Base-by-base conservation (phyloP, 495 filamentous ascomycete genomes). In the Aspergillus carlsbadensis region DNA sequence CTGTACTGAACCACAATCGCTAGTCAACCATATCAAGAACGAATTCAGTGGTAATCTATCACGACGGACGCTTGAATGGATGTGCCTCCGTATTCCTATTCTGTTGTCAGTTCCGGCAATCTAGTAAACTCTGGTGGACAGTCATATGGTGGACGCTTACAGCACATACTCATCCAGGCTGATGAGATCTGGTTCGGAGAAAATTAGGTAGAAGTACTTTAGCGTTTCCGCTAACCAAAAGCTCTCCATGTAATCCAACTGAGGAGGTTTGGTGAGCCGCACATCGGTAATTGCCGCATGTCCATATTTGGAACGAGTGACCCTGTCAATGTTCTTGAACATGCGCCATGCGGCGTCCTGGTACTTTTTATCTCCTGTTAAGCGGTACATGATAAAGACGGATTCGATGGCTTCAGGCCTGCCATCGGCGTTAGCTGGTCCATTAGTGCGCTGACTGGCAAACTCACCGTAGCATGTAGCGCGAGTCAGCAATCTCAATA, bases 161-260 rank as follows among this genome's bases (percentile, higher is more conserved):
- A 89, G 65, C 36, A 88, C 84, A 72, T 82, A 89, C 15, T 86
- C 80, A 66, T 89, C 86, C 66, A 96, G 70, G 69, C 79, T 87
- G 24, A 92, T 71, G 46, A 85, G 67, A 57, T 82, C 77, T 5
- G 87, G 85, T 52, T 86, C 83, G 18, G 82, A 87, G 69, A 92
- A 98, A 55, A 96, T 78, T 57, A 97, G 67, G 61, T 94, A 98
- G 57, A 96, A 95, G 67, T 98, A 97, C 66, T 97, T 98, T 57
- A 96, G 73, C 15, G 91, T 94, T 71, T 96, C 91, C 6, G 89
- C 86, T 51, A 83, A 67, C 81, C 80, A 82, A 57, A 81, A 82
- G 47, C 78, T 81, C 63, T 83, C 80, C 80, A 83, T 83, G 24
- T 76, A 74, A 50, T 83, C 75, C 26, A 67, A 58, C 31, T 75